A percentile compares a stretch with the other conserved stretches of the same genome.
Conservation (phyloP, 2,329 filamentous ascomycete species). For the Pestalotiopsis sp. region DNA sequence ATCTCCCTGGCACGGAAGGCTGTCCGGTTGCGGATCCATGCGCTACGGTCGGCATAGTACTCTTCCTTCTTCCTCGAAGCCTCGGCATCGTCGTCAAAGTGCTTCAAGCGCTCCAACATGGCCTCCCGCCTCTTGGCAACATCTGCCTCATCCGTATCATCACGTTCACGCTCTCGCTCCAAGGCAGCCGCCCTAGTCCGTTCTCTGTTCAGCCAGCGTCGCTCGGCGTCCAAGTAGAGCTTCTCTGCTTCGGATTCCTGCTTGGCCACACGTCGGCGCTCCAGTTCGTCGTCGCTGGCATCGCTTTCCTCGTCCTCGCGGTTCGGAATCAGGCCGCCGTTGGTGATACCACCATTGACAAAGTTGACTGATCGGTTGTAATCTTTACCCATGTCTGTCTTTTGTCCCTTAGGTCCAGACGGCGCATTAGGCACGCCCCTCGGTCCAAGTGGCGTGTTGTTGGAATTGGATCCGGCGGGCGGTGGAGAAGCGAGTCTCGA, state of each 20-base stretch:
- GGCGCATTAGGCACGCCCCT: constrained; percentile 75
- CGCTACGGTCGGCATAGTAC: constrained; percentile 85
- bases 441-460: constrained; percentile 77
- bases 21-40: constrained; percentile 82
- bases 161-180: constrained; percentile 80
- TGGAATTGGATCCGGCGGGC: constrained; percentile 51
- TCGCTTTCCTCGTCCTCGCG: constrained; percentile 85
- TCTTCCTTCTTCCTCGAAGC: constrained; percentile 69
- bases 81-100: constrained; percentile 93
- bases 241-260: constrained; percentile 78
- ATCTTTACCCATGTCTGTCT: constrained; percentile 42
- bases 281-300: constrained; percentile 84
- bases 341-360: constrained; percentile 75
- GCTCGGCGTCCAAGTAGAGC: constrained; percentile 80
- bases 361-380: constrained; percentile 69
- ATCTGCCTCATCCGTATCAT: constrained; percentile 73
- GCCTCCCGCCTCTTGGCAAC: constrained; percentile 65
- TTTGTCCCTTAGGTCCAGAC: constrained; percentile 66
- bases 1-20: constrained; percentile 74
- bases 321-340: constrained; percentile 57
- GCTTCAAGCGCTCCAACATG: constrained; percentile 70
- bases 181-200: constrained; percentile 80
- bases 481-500: constrained; percentile 76
- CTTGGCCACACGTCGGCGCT: constrained; percentile 71
- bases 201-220: constrained; percentile 90